phyloP scores from a whole-genome alignment of 2,329 filamentous ascomycete genomes.

The Ophiocordyceps australis region DNA sequence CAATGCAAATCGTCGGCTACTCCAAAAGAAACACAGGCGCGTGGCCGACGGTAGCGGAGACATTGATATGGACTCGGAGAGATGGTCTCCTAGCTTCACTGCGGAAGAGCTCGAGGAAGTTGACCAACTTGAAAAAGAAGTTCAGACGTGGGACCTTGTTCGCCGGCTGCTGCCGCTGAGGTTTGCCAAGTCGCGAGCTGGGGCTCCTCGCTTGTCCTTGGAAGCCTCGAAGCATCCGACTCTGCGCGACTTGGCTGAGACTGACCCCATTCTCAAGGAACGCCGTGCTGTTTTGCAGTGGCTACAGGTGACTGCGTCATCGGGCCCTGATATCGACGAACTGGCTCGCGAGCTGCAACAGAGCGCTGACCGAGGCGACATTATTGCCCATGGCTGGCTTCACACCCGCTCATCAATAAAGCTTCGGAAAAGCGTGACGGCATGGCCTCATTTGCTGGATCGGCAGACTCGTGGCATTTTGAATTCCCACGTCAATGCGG shows the following conservation, averaged over 20 bases:
- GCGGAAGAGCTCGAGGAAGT: conserved; percentile 7
- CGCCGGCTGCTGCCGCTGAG: conserved; percentile 55
- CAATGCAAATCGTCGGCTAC: conserved; percentile 22
- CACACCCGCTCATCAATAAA: conserved; percentile 86
- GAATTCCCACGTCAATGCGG: conserved; percentile 35
- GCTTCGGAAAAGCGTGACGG: conserved; percentile 63
- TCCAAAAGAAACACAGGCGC: conserved; percentile 11
- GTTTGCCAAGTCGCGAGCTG: conserved; percentile 24
- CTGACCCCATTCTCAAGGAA: conserved; percentile 58
- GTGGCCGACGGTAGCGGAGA: conserved; percentile 19
- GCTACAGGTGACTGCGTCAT: conserved; percentile 62
- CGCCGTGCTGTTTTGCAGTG: conserved; percentile 68
- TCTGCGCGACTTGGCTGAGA: conserved; percentile 53
- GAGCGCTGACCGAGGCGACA: conserved; percentile 59
- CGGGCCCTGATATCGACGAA: conserved; percentile 53
- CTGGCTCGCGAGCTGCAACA: conserved; percentile 60
- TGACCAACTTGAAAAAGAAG: conserved; percentile 56
- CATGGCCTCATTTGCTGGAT: conserved; percentile 46
- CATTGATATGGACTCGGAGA: conserved; percentile 38
- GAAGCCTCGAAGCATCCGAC: conserved; percentile 16
- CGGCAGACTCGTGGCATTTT: conserved; percentile 38
- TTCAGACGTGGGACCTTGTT: conserved; percentile 80
- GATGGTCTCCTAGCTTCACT: conserved; percentile 6
- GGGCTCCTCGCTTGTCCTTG: conserved; percentile 9
- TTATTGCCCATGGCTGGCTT: conserved; percentile 79